These are phyloP conservation scores for Podospora pseudoanserina DNA, from an alignment of 495 filamentous ascomycete species.

Conservation along the genomic window DNA sequence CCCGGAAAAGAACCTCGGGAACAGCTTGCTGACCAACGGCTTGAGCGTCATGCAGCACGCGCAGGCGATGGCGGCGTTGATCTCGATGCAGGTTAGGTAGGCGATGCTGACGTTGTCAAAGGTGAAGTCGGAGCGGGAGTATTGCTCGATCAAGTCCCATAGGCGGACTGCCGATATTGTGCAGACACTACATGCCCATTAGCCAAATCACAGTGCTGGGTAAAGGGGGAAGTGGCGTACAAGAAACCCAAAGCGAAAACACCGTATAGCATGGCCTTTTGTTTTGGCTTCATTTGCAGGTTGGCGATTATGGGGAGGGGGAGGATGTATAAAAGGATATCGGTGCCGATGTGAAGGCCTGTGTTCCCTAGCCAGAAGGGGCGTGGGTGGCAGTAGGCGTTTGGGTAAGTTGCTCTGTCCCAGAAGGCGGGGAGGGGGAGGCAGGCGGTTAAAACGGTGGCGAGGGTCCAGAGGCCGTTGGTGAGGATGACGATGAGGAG, in stretches of 20 bases:
- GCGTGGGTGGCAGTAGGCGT: conserved; percentile 18
- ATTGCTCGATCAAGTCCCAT: conserved; percentile 22
- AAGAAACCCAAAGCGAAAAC: conserved; percentile 25
- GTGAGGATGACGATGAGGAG: conserved; percentile 19
- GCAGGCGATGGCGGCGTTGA: conserved; percentile 35
- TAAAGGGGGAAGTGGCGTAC: conserved; percentile 8
- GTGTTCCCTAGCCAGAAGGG: conserved; percentile 26
- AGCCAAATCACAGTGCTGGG: neutral
- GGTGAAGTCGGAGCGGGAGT: conserved; percentile 21
- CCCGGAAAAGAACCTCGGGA: conserved; percentile 3
- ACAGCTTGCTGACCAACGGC: conserved; percentile 24
- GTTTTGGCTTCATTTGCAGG: conserved; percentile 22
- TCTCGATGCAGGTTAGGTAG: conserved; percentile 33
- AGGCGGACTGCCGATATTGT: conserved; percentile 33
- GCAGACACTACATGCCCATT: conserved; percentile 21
- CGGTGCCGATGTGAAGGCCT: conserved; percentile 28
- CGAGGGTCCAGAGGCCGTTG: conserved; percentile 24
- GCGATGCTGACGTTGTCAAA: conserved; percentile 27
- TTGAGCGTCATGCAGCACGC: conserved; percentile 36
- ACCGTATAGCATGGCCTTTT: conserved; percentile 25
- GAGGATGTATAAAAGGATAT: conserved; percentile 34
- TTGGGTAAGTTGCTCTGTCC: conserved; percentile 5
- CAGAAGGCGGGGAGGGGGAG: conserved; percentile 22
- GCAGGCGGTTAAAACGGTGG: conserved; percentile 26
- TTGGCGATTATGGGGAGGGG: conserved; percentile 31